Percentiles rank a stretch among this genome's conserved stretches.
phyloP scores from a whole-genome alignment of 345 rosid genomes.

The Eucalyptus grandis region DNA sequence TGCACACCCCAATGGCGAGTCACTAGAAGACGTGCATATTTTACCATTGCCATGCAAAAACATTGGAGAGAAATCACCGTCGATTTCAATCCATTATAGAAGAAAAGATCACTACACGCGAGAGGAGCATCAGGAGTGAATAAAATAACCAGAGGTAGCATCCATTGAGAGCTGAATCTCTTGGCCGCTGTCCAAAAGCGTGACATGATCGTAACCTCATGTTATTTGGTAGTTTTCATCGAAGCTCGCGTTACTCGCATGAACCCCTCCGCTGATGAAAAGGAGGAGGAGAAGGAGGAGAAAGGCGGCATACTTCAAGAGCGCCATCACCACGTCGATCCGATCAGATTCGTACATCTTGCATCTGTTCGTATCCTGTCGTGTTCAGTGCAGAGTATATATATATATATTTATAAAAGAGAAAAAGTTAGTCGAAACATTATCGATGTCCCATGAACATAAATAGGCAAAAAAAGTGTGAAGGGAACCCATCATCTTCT shows the following conservation, averaged over 20 bases:
- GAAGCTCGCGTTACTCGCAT: background rate
- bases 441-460: background rate
- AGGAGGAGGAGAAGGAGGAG: background rate
- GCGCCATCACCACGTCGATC: background rate
- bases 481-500: background rate
- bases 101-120: background rate
- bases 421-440: background rate
- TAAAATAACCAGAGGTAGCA: constrained; percentile 22
- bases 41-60: background rate
- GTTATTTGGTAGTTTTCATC: constrained; percentile 18
- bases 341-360: background rate
- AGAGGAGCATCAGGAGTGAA: background rate
- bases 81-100: background rate
- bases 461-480: background rate
- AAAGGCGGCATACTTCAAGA: background rate
- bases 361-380: background rate
- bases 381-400: background rate
- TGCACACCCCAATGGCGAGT: background rate
- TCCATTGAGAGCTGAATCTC: constrained; percentile 41
- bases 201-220: constrained; percentile 28
- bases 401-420: background rate
- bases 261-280: background rate
- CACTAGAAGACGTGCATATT: background rate
- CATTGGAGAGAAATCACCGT: background rate
- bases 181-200: constrained; percentile 3